Percentiles rank a stretch among this genome's conserved stretches.
Conservation (phyloP, 805 yeast species). For the Lipomyces starkeyi region DNA sequence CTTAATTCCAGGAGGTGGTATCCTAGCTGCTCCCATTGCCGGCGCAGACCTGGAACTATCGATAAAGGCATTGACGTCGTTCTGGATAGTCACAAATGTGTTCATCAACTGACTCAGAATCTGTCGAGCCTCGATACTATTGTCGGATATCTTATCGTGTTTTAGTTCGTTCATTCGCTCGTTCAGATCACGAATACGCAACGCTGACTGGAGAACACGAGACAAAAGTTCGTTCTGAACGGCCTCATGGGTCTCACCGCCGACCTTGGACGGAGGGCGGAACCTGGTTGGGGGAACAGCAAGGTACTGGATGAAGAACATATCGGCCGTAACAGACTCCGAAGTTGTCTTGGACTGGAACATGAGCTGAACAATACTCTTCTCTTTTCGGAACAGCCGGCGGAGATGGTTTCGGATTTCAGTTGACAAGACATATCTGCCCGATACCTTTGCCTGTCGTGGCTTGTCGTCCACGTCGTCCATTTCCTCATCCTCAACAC, state of each 20-base stretch:
- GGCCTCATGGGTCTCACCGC: conserved; percentile 95
- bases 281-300: conserved; percentile 97
- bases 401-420: conserved; percentile 83
- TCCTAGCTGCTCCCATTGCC: conserved; percentile 61
- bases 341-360: conserved; percentile 81
- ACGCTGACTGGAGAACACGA: conserved; percentile 76
- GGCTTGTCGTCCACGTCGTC: conserved; percentile 50
- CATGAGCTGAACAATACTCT: conserved; percentile 65
- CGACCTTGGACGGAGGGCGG: conserved; percentile 94
- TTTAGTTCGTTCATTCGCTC: conserved; percentile 73
- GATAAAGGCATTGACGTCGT: conserved; percentile 90
- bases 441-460: conserved; percentile 58
- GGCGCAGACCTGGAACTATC: conserved; percentile 90
- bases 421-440: conserved; percentile 84
- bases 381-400: conserved; percentile 77
- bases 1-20: conserved; percentile 92
- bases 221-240: conserved; percentile 88
- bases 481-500: conserved; percentile 38
- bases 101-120: conserved; percentile 84
- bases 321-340: conserved; percentile 64
- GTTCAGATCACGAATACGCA: conserved; percentile 85
- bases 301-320: conserved; percentile 86
- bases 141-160: conserved; percentile 53
- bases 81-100: conserved; percentile 91
- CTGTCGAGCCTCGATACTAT: conserved; percentile 44